Percentiles rank a stretch among this genome's conserved stretches.
phyloP scores from a whole-genome alignment of 1,284 basidiomycete genomes.

The Leccinum fallax region DNA sequence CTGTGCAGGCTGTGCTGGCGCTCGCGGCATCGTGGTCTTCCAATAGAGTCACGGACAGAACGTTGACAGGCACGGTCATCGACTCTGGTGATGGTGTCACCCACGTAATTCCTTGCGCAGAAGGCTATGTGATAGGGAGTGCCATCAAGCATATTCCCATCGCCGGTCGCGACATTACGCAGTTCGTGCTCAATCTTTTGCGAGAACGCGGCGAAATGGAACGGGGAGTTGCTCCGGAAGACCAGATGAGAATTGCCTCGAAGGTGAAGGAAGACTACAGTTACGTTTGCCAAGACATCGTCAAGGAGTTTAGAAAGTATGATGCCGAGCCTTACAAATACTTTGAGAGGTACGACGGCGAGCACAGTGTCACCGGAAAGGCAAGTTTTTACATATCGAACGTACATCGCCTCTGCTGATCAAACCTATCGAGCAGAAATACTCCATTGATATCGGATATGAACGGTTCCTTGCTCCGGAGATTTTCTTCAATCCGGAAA shows the following conservation, averaged over 20 bases:
- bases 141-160: conserved; percentile 99
- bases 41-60: conserved; percentile 89
- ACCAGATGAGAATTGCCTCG: conserved; percentile 89
- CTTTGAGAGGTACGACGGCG: conserved; percentile 93
- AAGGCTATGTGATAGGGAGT: conserved; percentile 98
- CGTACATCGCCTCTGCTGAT: neutral
- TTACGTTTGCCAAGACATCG: conserved; percentile 99
- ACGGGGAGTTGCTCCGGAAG: conserved; percentile 87
- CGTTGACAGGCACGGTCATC: conserved; percentile 96
- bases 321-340: conserved; percentile 96
- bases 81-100: conserved; percentile 99
- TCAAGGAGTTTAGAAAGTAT: conserved; percentile 98
- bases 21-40: conserved; percentile 98
- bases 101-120: conserved; percentile 94
- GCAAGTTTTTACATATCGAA: conserved; percentile 46
- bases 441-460: conserved; percentile 92
- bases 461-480: conserved; percentile 99
- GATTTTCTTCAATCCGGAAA: conserved; percentile 99
- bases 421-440: conserved; percentile 59
- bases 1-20: conserved; percentile 98
- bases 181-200: conserved; percentile 96
- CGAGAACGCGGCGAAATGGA: conserved; percentile 92
- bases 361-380: conserved; percentile 90
- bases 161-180: conserved; percentile 95
- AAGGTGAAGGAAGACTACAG: conserved; percentile 99